Evolutionary conservation across 2,329 filamentous ascomycete species (phyloP).

Genomic region (Neophaeococcomyces aloes): DNA sequence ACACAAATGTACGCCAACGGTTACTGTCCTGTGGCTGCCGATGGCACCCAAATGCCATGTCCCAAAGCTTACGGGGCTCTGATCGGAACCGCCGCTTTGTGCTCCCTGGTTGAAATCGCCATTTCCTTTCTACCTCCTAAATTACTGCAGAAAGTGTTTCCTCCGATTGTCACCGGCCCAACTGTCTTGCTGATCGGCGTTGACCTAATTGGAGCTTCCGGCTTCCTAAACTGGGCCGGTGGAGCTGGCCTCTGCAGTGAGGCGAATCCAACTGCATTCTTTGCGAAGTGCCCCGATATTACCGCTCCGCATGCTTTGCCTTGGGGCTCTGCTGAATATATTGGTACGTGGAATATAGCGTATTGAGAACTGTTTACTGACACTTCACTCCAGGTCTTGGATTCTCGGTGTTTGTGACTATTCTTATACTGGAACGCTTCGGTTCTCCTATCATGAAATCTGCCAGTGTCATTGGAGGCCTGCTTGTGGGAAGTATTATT

Average conservation of each 20-base stretch:
- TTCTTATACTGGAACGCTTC: conserved; percentile 59
- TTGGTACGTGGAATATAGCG: too few species aligned
- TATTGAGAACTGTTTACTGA: too few species aligned
- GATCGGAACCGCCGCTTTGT: conserved; percentile 45
- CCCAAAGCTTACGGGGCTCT: conserved; percentile 57
- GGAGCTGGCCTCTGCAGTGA: conserved; percentile 37
- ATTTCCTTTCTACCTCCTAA: conserved; percentile 55
- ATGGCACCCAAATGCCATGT: conserved; percentile 51
- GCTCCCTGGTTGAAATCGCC: conserved; percentile 47
- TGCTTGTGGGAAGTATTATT: conserved; percentile 57
- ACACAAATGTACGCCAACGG: conserved; percentile 54
- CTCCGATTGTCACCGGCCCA: conserved; percentile 57
- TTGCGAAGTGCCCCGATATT: conserved; percentile 49
- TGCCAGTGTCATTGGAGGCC: conserved; percentile 50
- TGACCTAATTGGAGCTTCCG: conserved; percentile 50
- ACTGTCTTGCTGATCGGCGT: conserved; percentile 59
- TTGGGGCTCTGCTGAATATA: conserved; percentile 54
- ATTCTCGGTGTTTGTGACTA: conserved; percentile 57
- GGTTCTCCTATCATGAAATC: conserved; percentile 61
- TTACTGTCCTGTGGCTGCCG: conserved; percentile 47
- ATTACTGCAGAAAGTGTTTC: conserved; percentile 53
- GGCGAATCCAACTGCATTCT: conserved; percentile 40
- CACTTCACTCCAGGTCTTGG: conserved; percentile 38
- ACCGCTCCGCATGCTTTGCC: conserved; percentile 50
- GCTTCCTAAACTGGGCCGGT: conserved; percentile 60